Evolutionary conservation across 148 eudicot genomes (phyloP).

Genomic region (Agrostemma githago): DNA sequence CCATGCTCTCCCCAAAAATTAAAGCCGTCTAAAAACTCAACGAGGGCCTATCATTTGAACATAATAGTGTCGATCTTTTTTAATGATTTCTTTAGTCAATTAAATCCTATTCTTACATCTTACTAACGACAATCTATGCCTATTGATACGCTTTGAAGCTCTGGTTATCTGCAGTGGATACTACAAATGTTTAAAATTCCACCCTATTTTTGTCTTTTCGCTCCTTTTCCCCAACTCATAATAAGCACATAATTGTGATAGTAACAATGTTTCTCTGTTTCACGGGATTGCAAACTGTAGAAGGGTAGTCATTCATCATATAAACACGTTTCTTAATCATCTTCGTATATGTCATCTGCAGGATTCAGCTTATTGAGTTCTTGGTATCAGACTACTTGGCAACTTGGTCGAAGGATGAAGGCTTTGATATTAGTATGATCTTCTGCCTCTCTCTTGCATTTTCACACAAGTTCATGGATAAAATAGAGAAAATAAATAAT

Average conservation of each 20-base stretch:
- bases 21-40: not conserved
- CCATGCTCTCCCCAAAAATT: constrained; percentile 3
- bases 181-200: not conserved
- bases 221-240: not conserved
- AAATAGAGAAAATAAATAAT: too few relatives aligned
- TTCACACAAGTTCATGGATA: not conserved
- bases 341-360: constrained; percentile 32
- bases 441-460: constrained; percentile 10
- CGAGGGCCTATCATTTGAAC: not conserved
- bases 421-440: constrained; percentile 54
- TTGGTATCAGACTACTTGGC: constrained; percentile 60
- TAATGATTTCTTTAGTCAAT: not conserved
- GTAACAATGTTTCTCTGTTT: not conserved
- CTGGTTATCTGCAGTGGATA: not conserved
- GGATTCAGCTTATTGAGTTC: constrained; percentile 89
- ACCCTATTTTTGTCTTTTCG: not conserved
- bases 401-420: constrained; percentile 54
- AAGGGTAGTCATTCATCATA: not conserved
- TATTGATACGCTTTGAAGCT: not conserved
- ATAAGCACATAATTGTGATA: not conserved
- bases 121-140: not conserved
- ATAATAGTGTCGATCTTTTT: not conserved
- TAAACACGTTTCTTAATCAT: not conserved
- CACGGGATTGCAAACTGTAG: not conserved
- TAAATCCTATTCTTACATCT: not conserved